Conservation (phyloP, 345 rosid species). For the Brassica napus region Da-Ae NC_063443.1:15684501-15685000, state of each 20-base stretch:
- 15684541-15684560: conserved; percentile 78
- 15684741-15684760: neutral
- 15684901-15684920: conserved; percentile 98
- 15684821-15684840: conserved; percentile 65
- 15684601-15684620: conserved; percentile 99
- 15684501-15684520: conserved; percentile 90
- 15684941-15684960: neutral
- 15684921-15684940: conserved; percentile 51
- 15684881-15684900: conserved; percentile 96
- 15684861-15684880: conserved; percentile 99
- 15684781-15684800: neutral
- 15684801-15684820: conserved; percentile 5
- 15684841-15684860: conserved; percentile 99
- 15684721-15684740: neutral
- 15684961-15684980: neutral
- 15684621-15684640: conserved; percentile 97
- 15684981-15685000: neutral
- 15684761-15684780: neutral
- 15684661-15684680: conserved; percentile 75
- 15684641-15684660: conserved; percentile 94
- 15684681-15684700: conserved; percentile 19
- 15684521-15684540: conserved; percentile 97
- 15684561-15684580: conserved; percentile 92
- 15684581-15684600: conserved; percentile 82
- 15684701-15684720: conserved; percentile 4